phyloP scores from a whole-genome alignment of 106 monocot species.

The Hemerocallis citrina region DNA sequence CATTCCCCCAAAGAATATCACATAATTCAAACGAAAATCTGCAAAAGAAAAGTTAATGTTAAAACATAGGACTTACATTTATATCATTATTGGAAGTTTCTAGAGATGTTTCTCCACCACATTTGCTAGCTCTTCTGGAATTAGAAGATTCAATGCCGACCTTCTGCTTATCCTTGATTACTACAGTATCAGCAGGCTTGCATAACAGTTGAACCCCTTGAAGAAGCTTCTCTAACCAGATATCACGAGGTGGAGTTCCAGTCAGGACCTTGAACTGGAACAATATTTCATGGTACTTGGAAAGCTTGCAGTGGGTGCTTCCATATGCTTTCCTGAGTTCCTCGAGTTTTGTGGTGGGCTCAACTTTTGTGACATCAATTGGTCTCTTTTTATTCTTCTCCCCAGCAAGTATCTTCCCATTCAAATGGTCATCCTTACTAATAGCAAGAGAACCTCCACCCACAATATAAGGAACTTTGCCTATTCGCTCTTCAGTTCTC shows the following conservation, averaged over 20 bases:
- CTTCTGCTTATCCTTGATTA: slow-evolving; percentile 3
- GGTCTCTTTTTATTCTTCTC: slow-evolving; percentile 15
- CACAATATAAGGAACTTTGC: slow-evolving; percentile 51
- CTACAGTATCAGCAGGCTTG: slow-evolving; percentile 18
- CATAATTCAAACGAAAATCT: too few relatives aligned
- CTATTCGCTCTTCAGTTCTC: slow-evolving; percentile 58
- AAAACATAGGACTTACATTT: slow-evolving; percentile 21
- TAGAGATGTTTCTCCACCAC: background rate
- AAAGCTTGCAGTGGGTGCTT: slow-evolving; percentile 25
- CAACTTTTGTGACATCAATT: slow-evolving; percentile 44
- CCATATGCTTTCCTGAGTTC: slow-evolving; percentile 34
- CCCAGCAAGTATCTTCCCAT: slow-evolving; percentile 24
- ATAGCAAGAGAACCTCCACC: slow-evolving; percentile 15
- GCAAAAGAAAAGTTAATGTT: too few relatives aligned
- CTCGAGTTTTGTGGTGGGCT: slow-evolving; percentile 22
- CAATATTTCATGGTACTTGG: slow-evolving; percentile 40
- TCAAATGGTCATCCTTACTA: slow-evolving; percentile 8
- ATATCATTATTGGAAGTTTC: background rate
- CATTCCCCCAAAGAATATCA: too few relatives aligned
- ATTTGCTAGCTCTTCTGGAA: background rate
- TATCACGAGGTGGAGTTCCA: slow-evolving; percentile 52
- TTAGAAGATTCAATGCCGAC: background rate
- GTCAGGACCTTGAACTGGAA: slow-evolving; percentile 48
- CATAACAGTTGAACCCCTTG: slow-evolving; percentile 41
- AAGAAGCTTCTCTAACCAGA: slow-evolving; percentile 76